These are phyloP conservation scores for Aspergillus alliaceus DNA, from an alignment of 2,329 filamentous ascomycete species.

Conservation along the genomic window DNA sequence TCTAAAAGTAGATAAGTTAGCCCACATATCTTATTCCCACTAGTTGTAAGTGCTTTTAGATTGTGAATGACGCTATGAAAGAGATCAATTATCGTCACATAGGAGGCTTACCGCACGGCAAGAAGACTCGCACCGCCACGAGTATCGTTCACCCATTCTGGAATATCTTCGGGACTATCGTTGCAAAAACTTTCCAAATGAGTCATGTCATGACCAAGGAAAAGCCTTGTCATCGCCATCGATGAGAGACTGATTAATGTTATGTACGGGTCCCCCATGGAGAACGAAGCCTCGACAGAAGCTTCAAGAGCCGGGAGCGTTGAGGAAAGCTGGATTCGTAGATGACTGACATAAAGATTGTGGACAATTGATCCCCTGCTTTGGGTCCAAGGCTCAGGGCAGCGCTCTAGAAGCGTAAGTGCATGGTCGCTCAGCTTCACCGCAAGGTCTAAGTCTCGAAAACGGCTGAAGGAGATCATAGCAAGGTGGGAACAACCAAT, in stretches of 20 bases:
- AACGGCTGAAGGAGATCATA: constrained; percentile 57
- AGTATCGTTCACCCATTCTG: constrained; percentile 57
- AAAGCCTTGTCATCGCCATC: constrained; percentile 58
- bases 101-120: constrained; percentile 42
- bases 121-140: constrained; percentile 60
- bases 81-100: background rate
- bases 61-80: background rate
- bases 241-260: constrained; percentile 59
- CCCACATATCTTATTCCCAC: too few relatives aligned
- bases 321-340: constrained; percentile 53
- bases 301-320: constrained; percentile 54
- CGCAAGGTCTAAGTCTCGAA: constrained; percentile 57
- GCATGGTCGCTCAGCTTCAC: constrained; percentile 55
- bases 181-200: constrained; percentile 60
- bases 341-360: constrained; percentile 62
- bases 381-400: constrained; percentile 54
- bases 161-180: constrained; percentile 58
- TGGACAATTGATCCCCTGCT: constrained; percentile 58
- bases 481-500: constrained; percentile 60
- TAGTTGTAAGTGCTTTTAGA: background rate
- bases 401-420: constrained; percentile 53
- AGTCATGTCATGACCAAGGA: constrained; percentile 57
- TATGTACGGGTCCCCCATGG: constrained; percentile 59
- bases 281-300: constrained; percentile 57
- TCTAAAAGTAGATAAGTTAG: constrained; percentile 20